A percentile compares a stretch with the other conserved stretches of the same genome.
phyloP scores from a whole-genome alignment of 192 early-diverging fungal genomes.

The Mortierella alpina region DNA sequence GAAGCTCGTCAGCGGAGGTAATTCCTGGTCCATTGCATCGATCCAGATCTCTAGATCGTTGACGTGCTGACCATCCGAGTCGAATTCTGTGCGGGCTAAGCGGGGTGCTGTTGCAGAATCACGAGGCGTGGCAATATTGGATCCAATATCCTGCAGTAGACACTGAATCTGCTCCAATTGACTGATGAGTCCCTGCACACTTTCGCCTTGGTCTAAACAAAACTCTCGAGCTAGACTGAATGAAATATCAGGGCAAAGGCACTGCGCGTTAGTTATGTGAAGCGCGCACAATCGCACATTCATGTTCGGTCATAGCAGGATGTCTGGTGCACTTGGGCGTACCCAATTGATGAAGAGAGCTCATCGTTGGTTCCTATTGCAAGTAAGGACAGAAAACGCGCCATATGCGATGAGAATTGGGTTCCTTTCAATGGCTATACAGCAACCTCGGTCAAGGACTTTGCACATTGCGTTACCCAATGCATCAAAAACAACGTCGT shows the following conservation, averaged over 20 bases:
- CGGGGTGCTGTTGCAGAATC: constrained; percentile 64
- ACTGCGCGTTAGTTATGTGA: background rate
- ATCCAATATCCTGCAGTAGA: constrained; percentile 86
- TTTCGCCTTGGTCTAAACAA: constrained; percentile 63
- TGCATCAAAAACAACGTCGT: constrained; percentile 90
- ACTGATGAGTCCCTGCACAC: constrained; percentile 60
- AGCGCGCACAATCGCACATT: background rate
- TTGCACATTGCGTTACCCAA: constrained; percentile 59
- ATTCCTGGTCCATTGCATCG: constrained; percentile 73
- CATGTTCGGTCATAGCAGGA: too few relatives aligned
- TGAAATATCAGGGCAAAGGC: background rate
- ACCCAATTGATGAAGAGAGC: constrained; percentile 79
- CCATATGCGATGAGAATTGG: background rate
- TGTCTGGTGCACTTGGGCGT: background rate
- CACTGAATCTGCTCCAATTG: constrained; percentile 81
- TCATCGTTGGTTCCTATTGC: constrained; percentile 82
- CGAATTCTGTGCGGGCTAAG: constrained; percentile 82
- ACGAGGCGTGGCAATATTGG: constrained; percentile 88
- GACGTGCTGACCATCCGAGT: constrained; percentile 71
- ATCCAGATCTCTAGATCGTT: constrained; percentile 84
- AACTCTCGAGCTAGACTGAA: constrained; percentile 65
- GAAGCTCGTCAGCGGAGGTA: constrained; percentile 85
- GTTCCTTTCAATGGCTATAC: background rate
- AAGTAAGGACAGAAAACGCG: background rate
- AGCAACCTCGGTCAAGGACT: background rate